A percentile compares a stretch with the other conserved stretches of the same genome.
phyloP scores from a whole-genome alignment of 106 monocot genomes.

The Dioscorea zingiberensis region DNA sequence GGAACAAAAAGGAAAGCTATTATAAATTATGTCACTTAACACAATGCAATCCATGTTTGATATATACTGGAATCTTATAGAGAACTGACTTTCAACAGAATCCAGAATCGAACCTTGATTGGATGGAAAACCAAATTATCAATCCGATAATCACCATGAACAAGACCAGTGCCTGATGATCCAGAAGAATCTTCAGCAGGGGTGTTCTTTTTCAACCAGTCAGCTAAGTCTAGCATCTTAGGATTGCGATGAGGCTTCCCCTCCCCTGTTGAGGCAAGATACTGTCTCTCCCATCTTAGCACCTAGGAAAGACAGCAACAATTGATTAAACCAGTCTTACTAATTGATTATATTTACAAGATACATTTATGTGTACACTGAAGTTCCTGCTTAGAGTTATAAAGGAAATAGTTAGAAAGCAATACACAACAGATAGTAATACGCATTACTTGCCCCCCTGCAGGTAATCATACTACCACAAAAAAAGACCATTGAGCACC shows the following conservation, averaged over 20 bases:
- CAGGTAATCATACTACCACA: too few species aligned
- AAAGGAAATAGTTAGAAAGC: not conserved
- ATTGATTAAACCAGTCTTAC: not conserved
- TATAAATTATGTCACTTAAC: not conserved
- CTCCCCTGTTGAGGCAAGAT: constrained; percentile 87
- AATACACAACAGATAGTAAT: too few species aligned
- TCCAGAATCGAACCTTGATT: constrained; percentile 32
- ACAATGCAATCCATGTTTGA: not conserved
- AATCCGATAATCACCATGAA: constrained; percentile 92
- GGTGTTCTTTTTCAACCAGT: constrained; percentile 76
- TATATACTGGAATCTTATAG: not conserved
- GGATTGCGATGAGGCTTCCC: constrained; percentile 63
- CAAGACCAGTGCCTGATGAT: constrained; percentile 64
- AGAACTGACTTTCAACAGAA: not conserved
- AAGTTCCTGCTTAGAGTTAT: not conserved
- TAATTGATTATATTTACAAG: not conserved
- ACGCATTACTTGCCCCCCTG: too few species aligned
- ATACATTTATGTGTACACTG: not conserved
- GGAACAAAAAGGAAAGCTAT: too few species aligned
- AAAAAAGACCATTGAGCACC: too few species aligned
- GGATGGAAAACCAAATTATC: constrained; percentile 99
- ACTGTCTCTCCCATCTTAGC: constrained; percentile 85
- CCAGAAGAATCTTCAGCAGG: constrained; percentile 71
- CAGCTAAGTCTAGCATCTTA: constrained; percentile 78
- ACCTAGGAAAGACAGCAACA: constrained; percentile 33